Base-by-base conservation (phyloP, 2,329 filamentous ascomycete genomes). In the Penicillium nordicum region DNA sequence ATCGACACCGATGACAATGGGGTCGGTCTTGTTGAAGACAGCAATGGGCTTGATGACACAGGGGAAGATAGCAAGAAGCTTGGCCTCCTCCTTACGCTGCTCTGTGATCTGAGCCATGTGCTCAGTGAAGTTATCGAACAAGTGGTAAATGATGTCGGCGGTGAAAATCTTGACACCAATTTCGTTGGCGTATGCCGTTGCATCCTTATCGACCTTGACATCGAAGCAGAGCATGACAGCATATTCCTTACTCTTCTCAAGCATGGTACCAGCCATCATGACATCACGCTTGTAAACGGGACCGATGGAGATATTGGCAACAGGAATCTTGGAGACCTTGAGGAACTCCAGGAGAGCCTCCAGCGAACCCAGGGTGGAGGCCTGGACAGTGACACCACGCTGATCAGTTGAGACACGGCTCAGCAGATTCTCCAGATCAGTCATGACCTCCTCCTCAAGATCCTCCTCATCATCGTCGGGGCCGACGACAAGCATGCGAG, bases 151-250 rank as follows among this genome's bases (percentile, higher is more conserved):
- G 68, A 99, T 99, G 75, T 99, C 93, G 3, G 95, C 94, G 3
- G 91, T 96, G 80, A 99, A 99, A 68, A 99, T 90, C 81, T 96
- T 97, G 78, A 99, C 90, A 50, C 92, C 92, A 60, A 96, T 87
- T 55, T 97, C 92, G 18, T 97, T 91, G 11, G 94, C 94, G 68
- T 97, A 96, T 10, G 84, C 82, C 63, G 88, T 86, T 0, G 94
- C 94, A 72, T 99, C 94, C 76, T 96, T 97, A 78, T 99, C 94
- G 16, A 99, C 90, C 80, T 97, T 97, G 78, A 99, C 94, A 74
- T 99, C 95, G 82, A 99, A 99, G 75, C 94, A 97, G 49, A 99
- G 86, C 94, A 99, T 99, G 72, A 97, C 90, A n/a, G 94, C 94
- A 67, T 88, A 95, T 72, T 99, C 92, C 64, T 91, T 91, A 16